Evolutionary conservation across 306 rosid species (phyloP), one percentile per base, ranked within the genome.

Genomic region (Lagenaria siceraria): DNA sequence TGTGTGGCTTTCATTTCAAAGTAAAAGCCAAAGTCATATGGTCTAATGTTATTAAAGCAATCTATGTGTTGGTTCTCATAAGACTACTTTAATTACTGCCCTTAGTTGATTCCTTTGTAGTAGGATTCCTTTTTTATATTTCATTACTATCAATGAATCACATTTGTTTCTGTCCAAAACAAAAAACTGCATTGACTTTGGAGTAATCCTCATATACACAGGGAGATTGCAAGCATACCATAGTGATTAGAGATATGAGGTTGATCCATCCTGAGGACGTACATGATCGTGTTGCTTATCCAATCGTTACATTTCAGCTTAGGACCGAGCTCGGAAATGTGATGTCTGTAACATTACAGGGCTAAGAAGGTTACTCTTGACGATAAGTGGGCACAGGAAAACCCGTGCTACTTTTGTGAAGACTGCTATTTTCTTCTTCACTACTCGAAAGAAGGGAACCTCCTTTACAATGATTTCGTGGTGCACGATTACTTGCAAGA

Each of bases 211-310:
- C 40, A 4, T 70, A 1, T 42, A 21, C 8, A 75, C 86, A 94
- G 98, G 96, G 97, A 27, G 82, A 88, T 43, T 92, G 98, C 89
- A 89, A 82, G 27, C 98, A 94, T 58, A 87, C 90, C 46, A 35
- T 94, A 46, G 92, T 92, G 72, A 83, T 94, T 54, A 82, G 95
- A 83, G 98, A 94, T 80, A 90, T 94, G 97, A 89, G 98, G 82
- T 82, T 87, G 82, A 78, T 90, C 82, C 97, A 94, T 87, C 89
- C 88, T 0, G 89, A 89, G 66, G 97, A 94, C 71, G 84, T 87
- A 74, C 88, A 84, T 6, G 87, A 88, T 83, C 80, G 80, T 42
- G 88, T 85, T 55, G 90, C 80, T 33, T 95, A 92, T 81, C 98
- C 98, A 54, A 86, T 89, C 43, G 52, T 85, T 56, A 76, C 90